phyloP scores from a whole-genome alignment of 306 rosid genomes.

The Cucumis melo region DNA sequence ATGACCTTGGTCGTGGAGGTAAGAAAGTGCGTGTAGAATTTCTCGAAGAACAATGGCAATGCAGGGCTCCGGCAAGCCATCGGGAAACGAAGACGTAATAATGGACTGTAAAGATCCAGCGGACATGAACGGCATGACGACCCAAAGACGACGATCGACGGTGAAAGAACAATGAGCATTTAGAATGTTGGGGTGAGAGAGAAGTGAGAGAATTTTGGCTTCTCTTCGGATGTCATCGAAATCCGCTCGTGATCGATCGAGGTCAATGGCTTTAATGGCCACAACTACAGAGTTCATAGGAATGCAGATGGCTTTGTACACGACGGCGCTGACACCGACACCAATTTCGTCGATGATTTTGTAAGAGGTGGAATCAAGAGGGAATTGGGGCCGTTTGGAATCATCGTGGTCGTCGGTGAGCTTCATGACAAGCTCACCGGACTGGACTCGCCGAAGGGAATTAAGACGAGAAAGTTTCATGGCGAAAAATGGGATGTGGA shows the following conservation, averaged over 20 bases:
- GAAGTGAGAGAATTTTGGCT: conserved; percentile 30
- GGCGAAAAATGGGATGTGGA: background rate
- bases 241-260: conserved; percentile 27
- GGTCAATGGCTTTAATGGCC: conserved; percentile 58
- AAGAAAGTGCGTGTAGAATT: conserved; percentile 31
- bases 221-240: conserved; percentile 35
- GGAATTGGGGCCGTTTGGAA: conserved; percentile 27
- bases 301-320: conserved; percentile 49
- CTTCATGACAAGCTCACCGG: background rate
- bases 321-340: conserved; percentile 29
- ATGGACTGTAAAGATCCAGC: conserved; percentile 50
- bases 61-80: conserved; percentile 34
- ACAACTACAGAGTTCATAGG: conserved; percentile 32
- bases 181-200: conserved; percentile 52
- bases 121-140: conserved; percentile 64
- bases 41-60: conserved; percentile 40
- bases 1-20: conserved; percentile 60
- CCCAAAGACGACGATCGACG: conserved; percentile 38
- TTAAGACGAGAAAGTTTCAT: background rate
- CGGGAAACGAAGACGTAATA: conserved; percentile 30
- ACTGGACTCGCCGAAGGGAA: background rate
- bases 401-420: conserved; percentile 3
- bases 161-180: conserved; percentile 53
- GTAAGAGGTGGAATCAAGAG: conserved; percentile 31
- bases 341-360: conserved; percentile 34